Evolutionary conservation across 106 monocot species (phyloP), one percentile per base, ranked within the genome.

Genomic region (Dioscorea alata): DNA sequence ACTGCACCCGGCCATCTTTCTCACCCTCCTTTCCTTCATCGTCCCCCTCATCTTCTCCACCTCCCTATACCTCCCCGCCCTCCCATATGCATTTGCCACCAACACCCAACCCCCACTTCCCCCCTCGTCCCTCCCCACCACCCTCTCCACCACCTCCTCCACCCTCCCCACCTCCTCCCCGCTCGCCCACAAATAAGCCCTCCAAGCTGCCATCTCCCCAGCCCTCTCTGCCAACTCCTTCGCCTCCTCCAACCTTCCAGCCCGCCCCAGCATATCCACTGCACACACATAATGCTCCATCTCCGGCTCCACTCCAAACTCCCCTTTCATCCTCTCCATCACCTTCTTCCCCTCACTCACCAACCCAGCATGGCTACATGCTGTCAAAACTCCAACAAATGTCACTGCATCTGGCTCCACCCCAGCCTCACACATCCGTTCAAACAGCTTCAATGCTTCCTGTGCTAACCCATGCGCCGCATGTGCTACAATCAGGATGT

Each of bases 251-350:
- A 96, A 69, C 59, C 60, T 62, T 50, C 91, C 88, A 1, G 91
- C 95, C 14, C 88, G 75, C 1, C 92, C 86, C 4, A 96, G 66
- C 85, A 96, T 84, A 71, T 96, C 95, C 42, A 82, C 86, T 56
- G 77, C 76, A 59, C 96, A 97, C 19, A 81, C 75, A 63, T 86
- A 89, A 56, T 97, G 92, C 80, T 92, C 92, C 25, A 80, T 60
- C 9, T 42, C 72, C 0, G 89, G 88, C 20, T 18, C 58, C 59
- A 91, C 67, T 7, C 74, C 71, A 58, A 69, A 82, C 12, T 83
- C 76, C 9, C 32, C 48, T 57, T 77, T 64, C 92, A 97, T 97
- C 22, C 60, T 31, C 32, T 65, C 56, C 10, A 97, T 70, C 23
- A 89, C 63, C 35, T 72, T 48, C 24, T 53, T 67, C 18, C 92